Evolutionary conservation across 2,329 filamentous ascomycete genomes (phyloP), one percentile per base, ranked within the genome.

Genomic region (Fusarium chuoi): DNA sequence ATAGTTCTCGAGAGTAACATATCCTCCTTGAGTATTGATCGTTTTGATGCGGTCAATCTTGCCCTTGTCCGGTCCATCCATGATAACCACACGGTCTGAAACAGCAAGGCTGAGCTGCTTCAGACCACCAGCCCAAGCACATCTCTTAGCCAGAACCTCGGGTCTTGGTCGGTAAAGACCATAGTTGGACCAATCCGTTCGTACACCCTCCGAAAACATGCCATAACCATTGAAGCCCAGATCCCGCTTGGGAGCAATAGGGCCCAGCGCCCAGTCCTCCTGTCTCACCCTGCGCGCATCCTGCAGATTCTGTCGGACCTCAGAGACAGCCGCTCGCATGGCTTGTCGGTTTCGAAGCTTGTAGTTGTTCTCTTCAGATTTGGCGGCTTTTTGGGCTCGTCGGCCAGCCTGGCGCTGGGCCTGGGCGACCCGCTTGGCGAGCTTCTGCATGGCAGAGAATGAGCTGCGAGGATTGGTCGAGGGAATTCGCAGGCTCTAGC

Each of bases 31-130:
- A 9, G 79, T 70, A 73, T 90, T 84, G 51, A 97, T 85, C 3
- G 85, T 81, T 68, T 81, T 82, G 49, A 98, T 89, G n/a, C 85
- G 84, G 57, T 94, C 93, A 82, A 99, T 96, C 84, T 92, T 94
- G 78, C 95, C 95, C 84, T 91, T 93, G 78, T 96, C 93, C 41
- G 88, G 88, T 14, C 96, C 95, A 69, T 92, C 90, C 61, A 94
- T 84, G 66, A 98, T 84, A 60, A 96, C 93, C 38, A 98, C 95
- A 68, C 96, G 89, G 83, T 98, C 96, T 12, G 91, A 91, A 8
- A 84, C 79, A 30, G 87, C 88, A 66, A 95, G 84, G 74, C 90
- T 92, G 70, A 93, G 85, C 81, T 87, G 87, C 75, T 85, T 85
- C 38, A 82, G 74, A 41, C 86, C 87, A 49, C 89, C 88, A n/a